Evolutionary conservation across 2,329 filamentous ascomycete species (phyloP), one percentile per base, ranked within the genome.

Genomic region (Penicillium fuscoglaucum): DNA sequence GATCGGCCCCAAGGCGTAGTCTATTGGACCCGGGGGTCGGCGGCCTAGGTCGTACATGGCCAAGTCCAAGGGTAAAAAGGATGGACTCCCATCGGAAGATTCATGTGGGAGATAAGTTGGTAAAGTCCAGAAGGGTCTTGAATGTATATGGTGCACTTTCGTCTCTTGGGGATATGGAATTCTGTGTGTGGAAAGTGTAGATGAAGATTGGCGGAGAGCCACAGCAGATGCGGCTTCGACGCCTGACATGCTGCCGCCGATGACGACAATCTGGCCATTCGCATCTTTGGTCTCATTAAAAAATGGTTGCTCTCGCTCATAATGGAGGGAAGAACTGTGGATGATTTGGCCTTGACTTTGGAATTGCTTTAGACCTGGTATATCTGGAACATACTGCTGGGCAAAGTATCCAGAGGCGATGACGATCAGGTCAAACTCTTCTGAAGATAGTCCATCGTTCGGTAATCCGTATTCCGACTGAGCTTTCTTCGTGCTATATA

Each of bases 221-320:
- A 93, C 84, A 2, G 87, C 86, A 10, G 85, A 87, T 0, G 90
- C 88, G 49, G 88, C 88, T 76, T 96, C 91, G 6, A 90, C 84
- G 0, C 90, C 90, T 2, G 90, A 93, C 83, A 95, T 92, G 66
- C 92, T 90, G 0, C 90, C 90, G 0, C 91, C 91, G 1, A 92
- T 84, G 0, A 96, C 80, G 1, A 91, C 79, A 17, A 95, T 85
- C 67, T 87, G 90, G 19, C 84, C 83, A 1, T 79, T 28, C 6
- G 45, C 37, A 13, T 59, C 37, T 4, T 48, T 51, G 19, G 62
- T 40, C 4, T 64, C 48, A 26, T 62, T 26, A 26, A 41, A n/a
- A 12, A 8, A 10, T 7, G 47, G 3, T 33, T 68, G 47, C 5
- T 76, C 70, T 0, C 73, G 66, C 2, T 89, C 72, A 54, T 83